These are phyloP conservation scores for Paraphaeosphaeria minitans DNA, from an alignment of 2,329 filamentous ascomycete genomes.

Conservation along the genomic window DNA sequence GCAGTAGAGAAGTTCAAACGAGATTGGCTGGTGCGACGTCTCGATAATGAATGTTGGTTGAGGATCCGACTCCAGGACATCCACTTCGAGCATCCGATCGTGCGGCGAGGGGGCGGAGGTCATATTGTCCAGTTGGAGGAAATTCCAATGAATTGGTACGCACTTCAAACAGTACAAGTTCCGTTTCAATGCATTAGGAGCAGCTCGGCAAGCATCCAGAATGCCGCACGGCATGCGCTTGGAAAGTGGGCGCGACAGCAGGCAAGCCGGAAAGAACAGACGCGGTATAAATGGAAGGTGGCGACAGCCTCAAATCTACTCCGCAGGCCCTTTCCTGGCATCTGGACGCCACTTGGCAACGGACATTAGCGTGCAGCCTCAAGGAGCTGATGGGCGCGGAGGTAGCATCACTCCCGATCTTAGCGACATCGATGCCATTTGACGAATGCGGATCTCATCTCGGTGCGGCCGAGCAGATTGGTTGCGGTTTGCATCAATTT, in stretches of 20 bases:
- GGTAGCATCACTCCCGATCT: background rate
- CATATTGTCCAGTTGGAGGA: background rate
- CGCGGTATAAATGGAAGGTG: background rate
- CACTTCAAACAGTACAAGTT: background rate
- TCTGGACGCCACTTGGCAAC: background rate
- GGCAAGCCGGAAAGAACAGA: background rate
- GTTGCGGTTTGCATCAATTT: background rate
- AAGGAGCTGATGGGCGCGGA: background rate
- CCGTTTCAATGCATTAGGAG: background rate
- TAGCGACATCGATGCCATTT: background rate
- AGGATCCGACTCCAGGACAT: slow-evolving; percentile 28
- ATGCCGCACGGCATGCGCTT: background rate
- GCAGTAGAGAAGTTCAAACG: slow-evolving; percentile 27
- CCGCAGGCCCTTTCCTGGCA: background rate
- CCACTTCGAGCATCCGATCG: slow-evolving; percentile 24
- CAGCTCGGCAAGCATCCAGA: background rate
- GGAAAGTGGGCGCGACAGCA: background rate
- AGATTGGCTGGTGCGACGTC: slow-evolving; percentile 13
- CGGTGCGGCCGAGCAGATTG: background rate
- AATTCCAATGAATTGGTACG: background rate
- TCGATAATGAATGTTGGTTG: slow-evolving; percentile 32
- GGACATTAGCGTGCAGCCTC: background rate
- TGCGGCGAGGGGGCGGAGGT: background rate
- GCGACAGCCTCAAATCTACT: background rate
- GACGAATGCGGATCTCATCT: background rate